Base-by-base conservation (phyloP, 139 green algal genomes). In the Chlamydomonas sp. region DNA sequence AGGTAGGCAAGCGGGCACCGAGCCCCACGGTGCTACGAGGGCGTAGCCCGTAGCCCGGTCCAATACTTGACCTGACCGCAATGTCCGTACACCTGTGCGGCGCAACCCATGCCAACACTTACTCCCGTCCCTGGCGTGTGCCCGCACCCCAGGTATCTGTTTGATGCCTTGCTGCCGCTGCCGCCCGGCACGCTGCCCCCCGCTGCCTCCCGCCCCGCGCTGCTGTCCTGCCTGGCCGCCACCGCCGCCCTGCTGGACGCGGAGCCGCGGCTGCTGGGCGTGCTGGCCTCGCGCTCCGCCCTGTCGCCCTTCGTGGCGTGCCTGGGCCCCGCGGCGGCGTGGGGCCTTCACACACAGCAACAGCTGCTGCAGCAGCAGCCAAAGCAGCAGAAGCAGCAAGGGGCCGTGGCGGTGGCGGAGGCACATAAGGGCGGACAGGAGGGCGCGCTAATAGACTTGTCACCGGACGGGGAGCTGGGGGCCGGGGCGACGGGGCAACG, bases 261-360 rank as follows among this genome's bases (percentile, higher is more conserved):
- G 1, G 86, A 93, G 62, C 94, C 96, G 10, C 90, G 91, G 20
- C 90, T 98, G 86, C 90, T 97, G 79, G 96, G 93, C 9, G 84
- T 98, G 81, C 85, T 98, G 83, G 91, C 95, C 15, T 94, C 92
- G 7, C 84, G 85, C 0, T 89, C 93, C 12, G 94, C 96, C 0
- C 73, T 98, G 10, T 91, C 93, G 10, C 96, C 96, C 0, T 83
- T 99, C n/a, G 87, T 96, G 14, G 91, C 91, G 12, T 95, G 92
- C 81, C 89, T 98, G 63, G 89, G 80, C 86, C 90, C 93, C 71
- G 87, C 87, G 14, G 79, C 87, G 62, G 69, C 61, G 59, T 79
- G 15, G 68, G 14, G 67, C 79, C 77, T 58, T 5, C 58, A 69
- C 5, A 10, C 59, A 3, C 77, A 31, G 86, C 18, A 16, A 59